Base-by-base conservation (phyloP, 371 early-diverging fungal genomes). In the Mucor saturninus region DNA sequence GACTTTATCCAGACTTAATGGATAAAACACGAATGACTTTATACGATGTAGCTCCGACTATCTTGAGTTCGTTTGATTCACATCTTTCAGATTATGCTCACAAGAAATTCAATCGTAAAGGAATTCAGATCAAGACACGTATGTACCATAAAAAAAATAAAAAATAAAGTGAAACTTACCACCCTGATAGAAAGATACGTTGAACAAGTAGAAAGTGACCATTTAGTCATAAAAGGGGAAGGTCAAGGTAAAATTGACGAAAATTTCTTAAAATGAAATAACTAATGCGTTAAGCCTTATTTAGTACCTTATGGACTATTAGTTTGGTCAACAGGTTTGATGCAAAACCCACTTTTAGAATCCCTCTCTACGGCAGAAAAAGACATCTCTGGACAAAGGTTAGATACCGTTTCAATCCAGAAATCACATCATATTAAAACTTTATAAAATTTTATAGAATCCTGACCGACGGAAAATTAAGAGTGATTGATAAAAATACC, bases 261-360 rank as follows among this genome's bases (percentile, higher is more conserved):
- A 3, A 21, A 15, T n/a, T 6, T 4, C 46, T 35, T 35, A 8
- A 35, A 35, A 35, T 4, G 29, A 32, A 2, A 4, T 32, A 15
- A 39, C 66, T 48, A 69, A 65, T 11, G 66, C 58, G 30, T 31
- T 4, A 21, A 52, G 49, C 2, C 14, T 43, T 6, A 26, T 68
- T 5, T 15, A 70, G 72, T 85, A 8, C 82, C 84, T 11, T 82
- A 79, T 61, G 86, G 87, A 15, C 60, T 87, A 61, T 68, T 87
- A 42, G 87, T 93, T 30, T 91, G 92, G 91, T 79, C 89, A 5
- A 90, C 93, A 0, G 93, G 93, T 7, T 54, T 92, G 52, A 79
- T 86, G 30, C 84, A 86, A 55, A 87, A 84, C 56, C 89, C 86
- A 5, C 62, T 93, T 28, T 79, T 88, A 0, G 73, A 70, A 14